These are phyloP conservation scores for Coniella vitis DNA, from an alignment of 2,329 filamentous ascomycete genomes.

Conservation along the genomic window DNA sequence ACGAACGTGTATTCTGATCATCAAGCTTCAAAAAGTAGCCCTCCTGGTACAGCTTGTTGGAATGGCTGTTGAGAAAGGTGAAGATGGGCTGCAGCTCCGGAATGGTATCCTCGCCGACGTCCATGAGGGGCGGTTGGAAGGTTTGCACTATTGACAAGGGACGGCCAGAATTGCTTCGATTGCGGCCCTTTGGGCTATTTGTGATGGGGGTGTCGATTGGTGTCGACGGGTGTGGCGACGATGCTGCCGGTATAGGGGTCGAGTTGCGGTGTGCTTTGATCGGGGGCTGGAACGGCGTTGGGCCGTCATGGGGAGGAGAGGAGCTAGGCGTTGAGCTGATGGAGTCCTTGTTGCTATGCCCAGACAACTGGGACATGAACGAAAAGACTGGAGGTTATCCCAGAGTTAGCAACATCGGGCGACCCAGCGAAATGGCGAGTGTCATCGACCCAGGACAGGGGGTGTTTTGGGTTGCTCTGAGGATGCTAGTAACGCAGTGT, in stretches of 20 bases:
- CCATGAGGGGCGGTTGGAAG: slow-evolving; percentile 80
- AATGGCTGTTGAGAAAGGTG: slow-evolving; percentile 86
- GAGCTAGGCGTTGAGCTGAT: slow-evolving; percentile 36
- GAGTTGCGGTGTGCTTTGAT: slow-evolving; percentile 17
- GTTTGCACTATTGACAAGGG: slow-evolving; percentile 82
- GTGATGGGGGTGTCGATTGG: slow-evolving; percentile 36
- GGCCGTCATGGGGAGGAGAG: slow-evolving; percentile 33
- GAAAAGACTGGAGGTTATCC: slow-evolving; percentile 58
- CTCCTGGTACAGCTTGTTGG: slow-evolving; percentile 95
- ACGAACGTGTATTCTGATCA: slow-evolving; percentile 84
- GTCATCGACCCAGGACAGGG: slow-evolving; percentile 7
- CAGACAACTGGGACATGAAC: slow-evolving; percentile 78
- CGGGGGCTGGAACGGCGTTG: slow-evolving; percentile 10
- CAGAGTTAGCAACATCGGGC: slow-evolving; percentile 16
- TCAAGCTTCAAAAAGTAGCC: slow-evolving; percentile 96
- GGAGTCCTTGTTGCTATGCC: slow-evolving; percentile 31
- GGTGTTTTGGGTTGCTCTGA: slow-evolving; percentile 5
- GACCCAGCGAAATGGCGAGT: slow-evolving; percentile 4
- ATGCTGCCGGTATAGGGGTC: slow-evolving; percentile 21
- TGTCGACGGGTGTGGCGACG: slow-evolving; percentile 30
- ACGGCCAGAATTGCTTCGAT: slow-evolving; percentile 49
- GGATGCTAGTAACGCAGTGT: neutral
- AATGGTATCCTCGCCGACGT: slow-evolving; percentile 65
- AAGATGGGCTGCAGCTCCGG: slow-evolving; percentile 94
- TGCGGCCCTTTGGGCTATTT: slow-evolving; percentile 34